Evolutionary conservation across 495 filamentous ascomycete species (phyloP).

Genomic region (Penicillium bialowiezense): DNA sequence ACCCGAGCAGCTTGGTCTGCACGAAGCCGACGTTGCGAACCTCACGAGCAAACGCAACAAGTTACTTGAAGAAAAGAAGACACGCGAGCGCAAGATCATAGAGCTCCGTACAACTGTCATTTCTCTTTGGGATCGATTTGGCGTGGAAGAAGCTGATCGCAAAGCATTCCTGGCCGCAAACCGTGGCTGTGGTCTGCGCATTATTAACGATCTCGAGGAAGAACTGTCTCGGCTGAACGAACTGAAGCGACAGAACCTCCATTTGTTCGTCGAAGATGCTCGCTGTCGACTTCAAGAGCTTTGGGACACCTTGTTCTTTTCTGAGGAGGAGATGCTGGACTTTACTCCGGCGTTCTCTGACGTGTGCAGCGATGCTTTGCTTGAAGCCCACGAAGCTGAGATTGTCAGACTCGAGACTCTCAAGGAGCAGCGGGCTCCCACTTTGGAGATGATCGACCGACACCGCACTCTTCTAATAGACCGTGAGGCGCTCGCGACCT

Average conservation of each 20-base stretch:
- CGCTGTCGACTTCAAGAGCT: slow-evolving; percentile 85
- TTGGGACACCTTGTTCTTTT: slow-evolving; percentile 91
- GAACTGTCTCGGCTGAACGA: slow-evolving; percentile 84
- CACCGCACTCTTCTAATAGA: slow-evolving; percentile 84
- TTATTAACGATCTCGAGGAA: slow-evolving; percentile 92
- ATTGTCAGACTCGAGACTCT: slow-evolving; percentile 76
- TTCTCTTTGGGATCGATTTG: slow-evolving; percentile 83
- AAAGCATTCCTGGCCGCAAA: slow-evolving; percentile 74
- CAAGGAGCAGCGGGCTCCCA: slow-evolving; percentile 83
- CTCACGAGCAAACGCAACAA: slow-evolving; percentile 74
- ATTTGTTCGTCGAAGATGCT: slow-evolving; percentile 93
- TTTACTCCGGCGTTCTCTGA: slow-evolving; percentile 92
- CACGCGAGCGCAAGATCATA: slow-evolving; percentile 75
- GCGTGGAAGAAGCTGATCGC: slow-evolving; percentile 74
- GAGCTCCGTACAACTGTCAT: slow-evolving; percentile 74
- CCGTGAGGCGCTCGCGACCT: slow-evolving; percentile 78
- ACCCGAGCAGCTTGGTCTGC: slow-evolving; percentile 89
- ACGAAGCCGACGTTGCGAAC: slow-evolving; percentile 74
- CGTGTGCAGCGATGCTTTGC: slow-evolving; percentile 78
- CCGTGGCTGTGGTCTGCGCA: slow-evolving; percentile 76
- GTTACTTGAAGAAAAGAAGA: slow-evolving; percentile 88
- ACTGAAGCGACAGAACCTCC: slow-evolving; percentile 89
- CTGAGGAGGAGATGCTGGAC: slow-evolving; percentile 96
- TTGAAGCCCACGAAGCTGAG: slow-evolving; percentile 86
- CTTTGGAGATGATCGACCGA: slow-evolving; percentile 75